Base-by-base conservation (phyloP, 305 asterid species). In the Stenogyne calaminthoides region DNA sequence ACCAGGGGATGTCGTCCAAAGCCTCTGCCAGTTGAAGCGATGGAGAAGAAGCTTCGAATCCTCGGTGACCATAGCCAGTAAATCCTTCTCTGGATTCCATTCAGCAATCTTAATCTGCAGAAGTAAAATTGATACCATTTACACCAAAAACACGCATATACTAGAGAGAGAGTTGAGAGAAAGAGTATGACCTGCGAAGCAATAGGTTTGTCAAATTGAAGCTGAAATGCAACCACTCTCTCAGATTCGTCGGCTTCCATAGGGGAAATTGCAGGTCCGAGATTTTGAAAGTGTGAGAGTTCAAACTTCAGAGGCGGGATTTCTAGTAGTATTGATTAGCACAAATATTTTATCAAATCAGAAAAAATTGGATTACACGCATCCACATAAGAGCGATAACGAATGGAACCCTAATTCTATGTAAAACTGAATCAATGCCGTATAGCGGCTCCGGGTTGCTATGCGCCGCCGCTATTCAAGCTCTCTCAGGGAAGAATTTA, bases 21-120 rank as follows among this genome's bases (percentile, higher is more conserved):
- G 95, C 71, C 96, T 88, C 91, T 95, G 99, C 99, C 99, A 95
- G 71, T 95, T 92, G 85, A 95, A 95, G 54, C 99, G 98, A 79
- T 95, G 99, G 69, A 95, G 95, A 74, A 91, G 86, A 60, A 95
- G 89, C 86, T 92, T 90, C 0, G 96, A 88, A 68, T 90, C 98
- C 69, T 88, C 91, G 0, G 97, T 90, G 25, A 92, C 99, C 92
- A 95, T 90, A 51, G 98, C 97, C 22, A 92, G 88, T 69, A 95
- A 81, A 83, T 95, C 99, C 82, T 95, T 95, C 72, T 92, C 99
- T 47, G 98, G 97, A 80, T 92, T 95, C 99, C 99, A 95, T 88
- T 90, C 97, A 54, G 99, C 98, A 68, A 92, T 76, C 77, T 90
- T 92, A 39, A 91, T 79, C 99, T 92, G 88, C 77, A 77, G 27